Percentiles rank a stretch among this genome's conserved stretches.
Evolutionary conservation across 2,329 filamentous ascomycete genomes (phyloP).

Genomic region (Chaetomium strumarium): DNA sequence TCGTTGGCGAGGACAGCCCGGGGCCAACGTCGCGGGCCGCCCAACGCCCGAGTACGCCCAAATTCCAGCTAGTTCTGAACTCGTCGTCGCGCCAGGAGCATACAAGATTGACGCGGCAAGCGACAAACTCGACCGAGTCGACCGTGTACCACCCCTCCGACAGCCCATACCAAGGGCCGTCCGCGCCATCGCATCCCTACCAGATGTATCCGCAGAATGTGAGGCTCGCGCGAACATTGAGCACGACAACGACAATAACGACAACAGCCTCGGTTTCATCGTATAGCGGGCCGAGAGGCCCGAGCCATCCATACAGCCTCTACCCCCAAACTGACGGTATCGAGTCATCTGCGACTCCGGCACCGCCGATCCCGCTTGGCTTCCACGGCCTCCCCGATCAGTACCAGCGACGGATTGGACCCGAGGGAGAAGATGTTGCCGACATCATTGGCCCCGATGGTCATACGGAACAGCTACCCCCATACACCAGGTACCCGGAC

Average conservation of each 20-base stretch:
- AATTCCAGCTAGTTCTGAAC: conserved; percentile 44
- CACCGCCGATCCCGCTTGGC: conserved; percentile 57
- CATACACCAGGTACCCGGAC: conserved; percentile 85
- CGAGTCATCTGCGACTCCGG: conserved; percentile 40
- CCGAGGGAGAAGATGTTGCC: conserved; percentile 78
- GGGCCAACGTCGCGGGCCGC: conserved; percentile 31
- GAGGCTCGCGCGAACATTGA: conserved; percentile 68
- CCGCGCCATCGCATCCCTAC: conserved; percentile 77
- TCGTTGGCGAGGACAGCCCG: conserved; percentile 12
- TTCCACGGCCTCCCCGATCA: conserved; percentile 62
- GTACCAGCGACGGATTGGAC: conserved; percentile 68
- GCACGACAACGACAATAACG: conserved; percentile 50
- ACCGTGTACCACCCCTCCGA: conserved; percentile 39
- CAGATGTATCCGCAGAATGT: conserved; percentile 75
- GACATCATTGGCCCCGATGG: conserved; percentile 84
- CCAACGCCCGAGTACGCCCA: conserved; percentile 49
- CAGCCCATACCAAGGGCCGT: conserved; percentile 63
- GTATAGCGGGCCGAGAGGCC: conserved; percentile 56
- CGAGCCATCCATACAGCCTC: conserved; percentile 79
- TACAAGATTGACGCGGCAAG: conserved; percentile 22
- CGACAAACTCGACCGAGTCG: conserved; percentile 33
- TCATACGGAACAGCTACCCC: conserved; percentile 84
- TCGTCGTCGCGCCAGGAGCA: conserved; percentile 39
- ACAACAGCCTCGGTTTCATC: conserved; percentile 35
- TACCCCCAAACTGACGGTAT: conserved; percentile 73